Conservation (phyloP, 306 rosid genomes). For the Spatholobus suberectus region DNA sequence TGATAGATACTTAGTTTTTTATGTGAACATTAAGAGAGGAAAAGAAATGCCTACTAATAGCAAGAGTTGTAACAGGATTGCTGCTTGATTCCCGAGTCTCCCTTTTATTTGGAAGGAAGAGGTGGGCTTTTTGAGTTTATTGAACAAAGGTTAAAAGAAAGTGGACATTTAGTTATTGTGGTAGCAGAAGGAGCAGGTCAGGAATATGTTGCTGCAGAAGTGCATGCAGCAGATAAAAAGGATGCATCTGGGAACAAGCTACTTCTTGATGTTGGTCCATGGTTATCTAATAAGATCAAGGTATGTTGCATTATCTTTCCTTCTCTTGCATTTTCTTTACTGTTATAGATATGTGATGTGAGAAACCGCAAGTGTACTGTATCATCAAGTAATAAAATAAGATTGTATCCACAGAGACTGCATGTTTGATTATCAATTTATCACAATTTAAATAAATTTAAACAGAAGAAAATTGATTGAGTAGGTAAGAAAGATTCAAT, state of each 20-base stretch:
- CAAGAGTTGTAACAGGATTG: slow-evolving; percentile 81
- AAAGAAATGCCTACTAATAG: slow-evolving; percentile 42
- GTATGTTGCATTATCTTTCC: slow-evolving; percentile 46
- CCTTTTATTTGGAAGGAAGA: slow-evolving; percentile 88
- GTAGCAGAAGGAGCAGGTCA: slow-evolving; percentile 99
- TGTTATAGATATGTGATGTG: slow-evolving; percentile 14
- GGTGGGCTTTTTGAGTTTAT: slow-evolving; percentile 90
- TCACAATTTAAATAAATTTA: too few relatives aligned
- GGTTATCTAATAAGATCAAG: slow-evolving; percentile 87
- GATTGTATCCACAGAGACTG: too few relatives aligned
- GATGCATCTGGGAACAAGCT: slow-evolving; percentile 95
- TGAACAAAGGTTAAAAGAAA: slow-evolving; percentile 81
- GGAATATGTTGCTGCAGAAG: slow-evolving; percentile 71
- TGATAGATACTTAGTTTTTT: not conserved
- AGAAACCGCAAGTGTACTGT: too few relatives aligned
- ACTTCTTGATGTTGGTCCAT: slow-evolving; percentile 82
- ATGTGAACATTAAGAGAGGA: slow-evolving; percentile 26
- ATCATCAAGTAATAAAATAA: too few relatives aligned
- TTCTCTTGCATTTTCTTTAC: slow-evolving; percentile 16
- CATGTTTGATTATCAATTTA: too few relatives aligned
- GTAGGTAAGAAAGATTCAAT: too few relatives aligned
- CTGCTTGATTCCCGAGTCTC: slow-evolving; percentile 97
- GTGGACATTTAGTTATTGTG: slow-evolving; percentile 91
- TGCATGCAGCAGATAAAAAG: slow-evolving; percentile 50
- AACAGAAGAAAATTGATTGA: too few relatives aligned